Base-by-base conservation (phyloP, 768 basidiomycete species). In the Lactifluus subvellereus region DNA sequence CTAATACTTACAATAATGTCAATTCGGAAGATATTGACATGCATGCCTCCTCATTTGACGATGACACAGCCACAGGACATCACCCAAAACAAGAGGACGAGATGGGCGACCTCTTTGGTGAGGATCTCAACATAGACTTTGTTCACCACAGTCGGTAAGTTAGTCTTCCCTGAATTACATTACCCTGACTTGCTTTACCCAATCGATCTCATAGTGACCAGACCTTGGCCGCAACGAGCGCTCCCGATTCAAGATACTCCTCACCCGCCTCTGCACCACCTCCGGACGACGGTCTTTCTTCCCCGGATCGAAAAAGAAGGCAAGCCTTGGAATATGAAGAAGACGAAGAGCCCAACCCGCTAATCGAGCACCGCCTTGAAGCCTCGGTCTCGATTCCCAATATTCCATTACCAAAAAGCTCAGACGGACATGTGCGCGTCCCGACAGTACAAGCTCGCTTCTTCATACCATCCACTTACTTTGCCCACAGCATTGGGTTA, bases 331-430 rank as follows among this genome's bases (percentile, higher is more conserved):
- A 94, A 73, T 94, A 94, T 22, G 74, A 81, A 68, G 91, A 93
- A 72, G 88, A 90, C 33, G 88, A 90, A 11, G 80, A 82, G 64
- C 82, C 85, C 5, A 81, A 82, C 61, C 76, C 83, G 8, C 77
- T 79, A 2, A 73, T 82, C 0, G 82, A 81, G 62, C 79, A 84
- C 54, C 77, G 82, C 61, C 73, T 76, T 30, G 88, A 91, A 68
- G 89, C 88, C 16, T 77, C 86, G 55, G 84, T 93, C 50, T 78
- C 83, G 35, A 86, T 97, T 68, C 94, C 92, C n/a, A 95, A 96
- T 70, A 80, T 94, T 27, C 91, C 90, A 11, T 81, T 88, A 27
- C 88, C 93, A 57, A 82, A 81, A 68, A 86, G 85, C 66, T 88
- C 89, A 62, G 88, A 94, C 72, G 87, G 86, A 59, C 82, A 89